A percentile compares a stretch with the other conserved stretches of the same genome.
Evolutionary conservation across 208 protist genomes (phyloP).

Genomic region (Novymonas esmeraldas): DNA sequence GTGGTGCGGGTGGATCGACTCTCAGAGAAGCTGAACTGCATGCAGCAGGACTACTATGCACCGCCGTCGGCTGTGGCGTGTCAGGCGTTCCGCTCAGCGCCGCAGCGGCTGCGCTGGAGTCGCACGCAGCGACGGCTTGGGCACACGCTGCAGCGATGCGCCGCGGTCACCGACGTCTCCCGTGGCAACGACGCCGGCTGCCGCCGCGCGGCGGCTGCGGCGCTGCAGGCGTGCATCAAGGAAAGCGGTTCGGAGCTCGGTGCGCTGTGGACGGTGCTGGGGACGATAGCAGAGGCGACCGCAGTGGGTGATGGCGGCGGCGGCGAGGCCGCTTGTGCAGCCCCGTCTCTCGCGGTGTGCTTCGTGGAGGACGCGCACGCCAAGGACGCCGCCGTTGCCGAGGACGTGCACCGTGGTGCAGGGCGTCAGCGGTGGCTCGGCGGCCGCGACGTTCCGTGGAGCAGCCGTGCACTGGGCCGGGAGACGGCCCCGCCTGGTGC

Average conservation of each 20-base stretch:
- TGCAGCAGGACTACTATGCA: background rate
- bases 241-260: conserved; percentile 9
- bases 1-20: conserved; percentile 39
- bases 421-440: conserved; percentile 14
- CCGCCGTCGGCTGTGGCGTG: background rate
- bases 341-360: background rate
- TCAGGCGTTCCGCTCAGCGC: conserved; percentile 21
- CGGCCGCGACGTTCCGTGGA: conserved; percentile 17
- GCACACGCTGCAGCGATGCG: background rate
- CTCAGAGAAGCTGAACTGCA: conserved; percentile 42
- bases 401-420: background rate
- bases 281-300: background rate
- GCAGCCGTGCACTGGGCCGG: conserved; percentile 16
- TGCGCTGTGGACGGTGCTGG: conserved; percentile 29
- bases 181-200: background rate
- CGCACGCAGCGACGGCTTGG: background rate
- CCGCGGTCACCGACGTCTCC: background rate
- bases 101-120: conserved; percentile 11
- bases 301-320: background rate
- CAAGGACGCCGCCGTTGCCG: background rate
- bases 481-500: conserved; percentile 15
- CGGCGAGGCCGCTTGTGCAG: background rate
- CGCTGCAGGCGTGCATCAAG: conserved; percentile 10
- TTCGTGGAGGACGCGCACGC: background rate
- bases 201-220: background rate